A percentile compares a stretch with the other conserved stretches of the same genome.
These are phyloP conservation scores for Coemansia biformis DNA, from an alignment of 192 early-diverging fungal genomes.

Conservation along the genomic window DNA sequence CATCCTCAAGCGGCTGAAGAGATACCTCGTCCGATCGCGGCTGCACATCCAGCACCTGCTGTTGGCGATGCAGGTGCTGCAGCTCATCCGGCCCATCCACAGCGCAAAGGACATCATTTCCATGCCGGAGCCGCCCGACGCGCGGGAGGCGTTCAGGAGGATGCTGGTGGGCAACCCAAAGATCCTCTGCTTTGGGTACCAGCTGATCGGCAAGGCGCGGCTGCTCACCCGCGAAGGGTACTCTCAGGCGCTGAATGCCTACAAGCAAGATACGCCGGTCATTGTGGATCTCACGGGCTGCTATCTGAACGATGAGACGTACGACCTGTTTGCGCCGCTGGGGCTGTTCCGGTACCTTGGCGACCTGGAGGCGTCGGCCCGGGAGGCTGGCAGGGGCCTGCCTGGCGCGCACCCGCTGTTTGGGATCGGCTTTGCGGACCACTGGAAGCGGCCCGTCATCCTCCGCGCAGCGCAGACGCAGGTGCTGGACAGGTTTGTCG, in stretches of 20 bases:
- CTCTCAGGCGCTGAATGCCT: conserved; percentile 2
- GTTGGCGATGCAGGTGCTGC: conserved; percentile 16
- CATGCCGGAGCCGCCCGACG: conserved; percentile 18
- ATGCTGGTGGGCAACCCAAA: conserved; percentile 1
- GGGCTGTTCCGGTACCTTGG: conserved; percentile 14
- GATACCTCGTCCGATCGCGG: too few species aligned
- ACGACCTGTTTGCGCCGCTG: conserved; percentile 12
- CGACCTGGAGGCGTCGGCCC: conserved; percentile 12
- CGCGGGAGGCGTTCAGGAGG: conserved; percentile 14
- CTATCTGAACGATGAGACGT: conserved; percentile 16
- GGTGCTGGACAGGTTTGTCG: conserved; percentile 10
- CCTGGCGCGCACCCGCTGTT: conserved; percentile 6
- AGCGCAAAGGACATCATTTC: conserved; percentile 7
- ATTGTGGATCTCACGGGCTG: conserved; percentile 2
- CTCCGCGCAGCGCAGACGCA: conserved; percentile 7
- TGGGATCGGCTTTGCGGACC: conserved; percentile 12
- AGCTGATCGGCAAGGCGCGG: conserved; percentile 28
- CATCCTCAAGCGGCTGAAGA: neutral
- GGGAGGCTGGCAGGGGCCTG: conserved; percentile 5
- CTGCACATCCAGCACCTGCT: conserved; percentile 9
- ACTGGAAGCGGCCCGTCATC: conserved; percentile 12
- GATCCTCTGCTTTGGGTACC: conserved; percentile 16
- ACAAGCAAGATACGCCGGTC: neutral
- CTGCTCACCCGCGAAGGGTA: conserved; percentile 20
- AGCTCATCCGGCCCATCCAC: conserved; percentile 25